phyloP scores from a whole-genome alignment of 805 yeast genomes.

The Metschnikowia arizonensis region DNA sequence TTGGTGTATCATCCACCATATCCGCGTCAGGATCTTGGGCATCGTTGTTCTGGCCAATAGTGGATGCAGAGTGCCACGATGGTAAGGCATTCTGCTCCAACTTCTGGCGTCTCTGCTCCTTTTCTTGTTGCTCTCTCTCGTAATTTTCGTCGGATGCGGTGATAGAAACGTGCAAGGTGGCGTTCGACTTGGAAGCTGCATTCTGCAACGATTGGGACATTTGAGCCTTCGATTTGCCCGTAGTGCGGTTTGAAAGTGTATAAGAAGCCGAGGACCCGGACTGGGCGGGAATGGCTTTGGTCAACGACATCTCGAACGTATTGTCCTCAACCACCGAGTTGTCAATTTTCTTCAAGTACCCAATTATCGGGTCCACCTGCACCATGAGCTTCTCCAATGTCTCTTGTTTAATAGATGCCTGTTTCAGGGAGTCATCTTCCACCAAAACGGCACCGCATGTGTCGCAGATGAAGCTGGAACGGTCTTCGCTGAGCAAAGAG shows the following conservation, averaged over 20 bases:
- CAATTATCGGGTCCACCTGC: slow-evolving; percentile 84
- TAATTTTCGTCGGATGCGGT: slow-evolving; percentile 80
- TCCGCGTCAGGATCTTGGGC: slow-evolving; percentile 8
- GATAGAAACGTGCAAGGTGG: slow-evolving; percentile 85
- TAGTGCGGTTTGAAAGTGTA: slow-evolving; percentile 48
- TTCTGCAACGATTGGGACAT: slow-evolving; percentile 33
- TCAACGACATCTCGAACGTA: slow-evolving; percentile 51
- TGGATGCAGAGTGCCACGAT: slow-evolving; percentile 89
- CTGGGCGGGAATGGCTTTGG: slow-evolving; percentile 81
- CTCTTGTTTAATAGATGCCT: slow-evolving; percentile 76
- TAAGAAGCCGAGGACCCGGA: slow-evolving; percentile 66
- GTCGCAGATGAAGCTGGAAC: slow-evolving; percentile 77
- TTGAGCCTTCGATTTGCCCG: slow-evolving; percentile 31
- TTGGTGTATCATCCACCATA: slow-evolving; percentile 22
- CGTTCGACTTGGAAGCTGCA: slow-evolving; percentile 65
- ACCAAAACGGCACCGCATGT: slow-evolving; percentile 71
- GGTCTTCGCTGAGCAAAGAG: slow-evolving; percentile 72
- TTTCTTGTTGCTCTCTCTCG: slow-evolving; percentile 59
- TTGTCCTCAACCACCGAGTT: slow-evolving; percentile 39
- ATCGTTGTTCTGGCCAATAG: slow-evolving; percentile 67
- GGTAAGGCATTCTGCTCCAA: slow-evolving; percentile 93
- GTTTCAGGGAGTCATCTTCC: slow-evolving; percentile 86
- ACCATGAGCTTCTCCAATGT: slow-evolving; percentile 80
- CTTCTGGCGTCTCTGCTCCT: slow-evolving; percentile 63
- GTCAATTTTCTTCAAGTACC: slow-evolving; percentile 58